These are phyloP conservation scores for Paspalum notatum DNA, from an alignment of 176 grass and related monocot genomes.

Conservation along the genomic window DNA sequence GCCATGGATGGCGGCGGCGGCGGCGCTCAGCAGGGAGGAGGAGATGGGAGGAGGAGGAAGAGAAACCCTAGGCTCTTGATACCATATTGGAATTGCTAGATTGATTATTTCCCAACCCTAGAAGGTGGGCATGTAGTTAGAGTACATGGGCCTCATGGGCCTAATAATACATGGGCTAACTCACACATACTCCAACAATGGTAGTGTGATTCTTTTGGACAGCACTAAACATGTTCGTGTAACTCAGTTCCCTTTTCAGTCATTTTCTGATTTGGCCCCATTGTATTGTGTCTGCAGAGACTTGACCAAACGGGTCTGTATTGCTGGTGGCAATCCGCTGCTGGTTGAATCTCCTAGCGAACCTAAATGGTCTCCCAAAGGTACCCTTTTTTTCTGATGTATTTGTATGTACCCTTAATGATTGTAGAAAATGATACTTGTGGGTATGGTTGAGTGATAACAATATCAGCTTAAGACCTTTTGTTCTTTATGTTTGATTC, in stretches of 20 bases:
- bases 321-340: constrained; percentile 76
- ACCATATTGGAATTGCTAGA: no score
- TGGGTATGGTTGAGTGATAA: not conserved
- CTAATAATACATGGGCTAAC: no score
- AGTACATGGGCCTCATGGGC: no score
- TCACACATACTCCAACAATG: no score
- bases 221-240: not conserved
- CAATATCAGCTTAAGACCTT: not conserved
- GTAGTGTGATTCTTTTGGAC: constrained; percentile 6
- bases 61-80: no score
- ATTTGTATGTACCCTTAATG: not conserved
- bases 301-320: constrained; percentile 64
- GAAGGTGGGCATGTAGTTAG: no score
- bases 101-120: no score
- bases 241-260: not conserved
- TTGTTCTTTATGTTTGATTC: not conserved
- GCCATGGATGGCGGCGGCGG: no score
- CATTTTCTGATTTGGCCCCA: constrained; percentile 9
- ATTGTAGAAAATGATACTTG: not conserved
- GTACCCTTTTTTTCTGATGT: constrained; percentile 36
- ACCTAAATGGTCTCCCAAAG: constrained; percentile 95
- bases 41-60: no score
- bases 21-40: no score
- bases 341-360: constrained; percentile 81
- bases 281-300: constrained; percentile 57